Evolutionary conservation across 1,284 basidiomycete species (phyloP).

Genomic region (Sanghuangporus sanghuang): DNA sequence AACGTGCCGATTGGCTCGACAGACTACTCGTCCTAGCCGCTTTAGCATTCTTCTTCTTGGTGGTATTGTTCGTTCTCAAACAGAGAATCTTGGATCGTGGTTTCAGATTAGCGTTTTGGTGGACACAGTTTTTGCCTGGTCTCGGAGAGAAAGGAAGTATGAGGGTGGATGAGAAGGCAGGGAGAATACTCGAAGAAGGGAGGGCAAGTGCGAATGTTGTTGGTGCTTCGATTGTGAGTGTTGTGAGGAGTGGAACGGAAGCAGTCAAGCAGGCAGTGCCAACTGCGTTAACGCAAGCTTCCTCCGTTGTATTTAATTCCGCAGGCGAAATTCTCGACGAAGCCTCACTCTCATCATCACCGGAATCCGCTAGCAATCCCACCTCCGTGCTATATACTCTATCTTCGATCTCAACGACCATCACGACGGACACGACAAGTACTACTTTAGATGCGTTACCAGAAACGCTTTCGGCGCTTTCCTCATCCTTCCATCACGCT

Average conservation of each 20-base stretch:
- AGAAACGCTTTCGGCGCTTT: background rate
- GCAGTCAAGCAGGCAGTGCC: background rate
- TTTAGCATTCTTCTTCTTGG: conserved; percentile 78
- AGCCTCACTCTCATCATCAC: background rate
- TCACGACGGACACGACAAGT: background rate
- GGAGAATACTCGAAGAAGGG: background rate
- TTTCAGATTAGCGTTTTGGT: conserved; percentile 69
- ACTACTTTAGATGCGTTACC: background rate
- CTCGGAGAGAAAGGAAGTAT: background rate
- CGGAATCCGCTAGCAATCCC: no score
- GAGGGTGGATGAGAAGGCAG: background rate
- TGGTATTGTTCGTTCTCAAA: conserved; percentile 82
- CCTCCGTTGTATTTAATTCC: background rate
- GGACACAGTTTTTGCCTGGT: conserved; percentile 64
- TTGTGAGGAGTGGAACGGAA: background rate
- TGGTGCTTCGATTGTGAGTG: background rate
- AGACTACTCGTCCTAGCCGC: conserved; percentile 76
- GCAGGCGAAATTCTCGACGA: background rate
- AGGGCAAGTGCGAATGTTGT: background rate
- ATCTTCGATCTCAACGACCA: no score
- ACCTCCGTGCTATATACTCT: no score
- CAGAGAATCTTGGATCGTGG: conserved; percentile 76
- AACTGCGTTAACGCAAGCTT: background rate
- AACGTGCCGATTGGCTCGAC: conserved; percentile 90
- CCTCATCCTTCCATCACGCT: background rate